Conservation (phyloP, 768 basidiomycete species). For the Phaeotremella skinneri region DNA sequence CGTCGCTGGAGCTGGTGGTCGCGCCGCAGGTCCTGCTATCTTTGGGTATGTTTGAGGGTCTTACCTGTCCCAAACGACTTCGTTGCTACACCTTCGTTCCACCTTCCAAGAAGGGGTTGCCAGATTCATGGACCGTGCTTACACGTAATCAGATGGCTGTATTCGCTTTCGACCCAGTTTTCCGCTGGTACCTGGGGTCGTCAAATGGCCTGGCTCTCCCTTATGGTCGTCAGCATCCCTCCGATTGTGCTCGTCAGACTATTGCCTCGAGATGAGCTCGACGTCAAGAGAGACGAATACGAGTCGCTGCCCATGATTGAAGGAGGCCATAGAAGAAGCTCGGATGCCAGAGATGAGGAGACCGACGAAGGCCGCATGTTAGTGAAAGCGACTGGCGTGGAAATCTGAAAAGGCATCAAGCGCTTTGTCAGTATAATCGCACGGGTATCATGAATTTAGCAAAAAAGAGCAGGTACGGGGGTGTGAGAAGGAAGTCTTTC, state of each 20-base stretch:
- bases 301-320: slow-evolving; percentile 26
- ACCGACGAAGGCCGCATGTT: neutral
- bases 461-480: no score
- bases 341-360: neutral
- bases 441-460: no score
- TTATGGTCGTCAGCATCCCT: slow-evolving; percentile 22
- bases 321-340: neutral
- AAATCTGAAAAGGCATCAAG: no score
- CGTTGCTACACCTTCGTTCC: no score
- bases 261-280: slow-evolving; percentile 5
- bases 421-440: no score
- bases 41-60: slow-evolving; percentile 19
- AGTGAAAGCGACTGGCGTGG: no score
- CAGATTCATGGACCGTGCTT: no score
- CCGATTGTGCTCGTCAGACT: slow-evolving; percentile 17
- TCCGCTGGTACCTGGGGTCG: slow-evolving; percentile 23
- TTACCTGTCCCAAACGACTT: no score
- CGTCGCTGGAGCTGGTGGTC: slow-evolving; percentile 32
- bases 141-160: slow-evolving; percentile 30
- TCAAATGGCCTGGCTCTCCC: slow-evolving; percentile 32
- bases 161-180: slow-evolving; percentile 37
- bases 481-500: no score
- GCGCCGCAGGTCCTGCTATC: slow-evolving; percentile 36
- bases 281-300: slow-evolving; percentile 13
- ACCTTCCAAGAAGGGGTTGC: no score